phyloP scores from a whole-genome alignment of 805 yeast species.

The Lachancea meyersii region DNA sequence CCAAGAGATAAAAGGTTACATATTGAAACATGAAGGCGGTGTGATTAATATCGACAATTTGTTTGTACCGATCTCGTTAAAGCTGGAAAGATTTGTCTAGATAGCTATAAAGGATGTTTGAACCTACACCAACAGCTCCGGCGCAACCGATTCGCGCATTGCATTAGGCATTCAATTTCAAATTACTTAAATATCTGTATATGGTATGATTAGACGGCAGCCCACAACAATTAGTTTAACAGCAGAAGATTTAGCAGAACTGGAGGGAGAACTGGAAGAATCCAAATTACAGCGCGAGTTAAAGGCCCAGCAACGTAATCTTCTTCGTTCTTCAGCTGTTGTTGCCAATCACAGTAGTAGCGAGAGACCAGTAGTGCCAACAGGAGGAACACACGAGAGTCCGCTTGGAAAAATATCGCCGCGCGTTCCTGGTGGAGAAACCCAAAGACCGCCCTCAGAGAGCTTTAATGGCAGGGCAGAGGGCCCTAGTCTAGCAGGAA shows the following conservation, averaged over 20 bases:
- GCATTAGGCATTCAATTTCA: neutral
- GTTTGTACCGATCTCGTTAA: slow-evolving; percentile 1
- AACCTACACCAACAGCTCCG: too few relatives aligned
- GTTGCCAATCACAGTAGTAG: neutral
- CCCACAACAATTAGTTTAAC: slow-evolving; percentile 62
- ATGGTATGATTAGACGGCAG: slow-evolving; percentile 60
- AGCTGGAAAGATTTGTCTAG: neutral
- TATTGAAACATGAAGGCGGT: neutral
- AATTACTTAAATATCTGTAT: neutral
- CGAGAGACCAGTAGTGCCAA: slow-evolving; percentile 1
- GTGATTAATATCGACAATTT: neutral
- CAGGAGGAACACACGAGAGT: neutral
- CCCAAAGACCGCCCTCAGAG: slow-evolving; percentile 4
- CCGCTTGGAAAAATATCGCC: slow-evolving; percentile 4
- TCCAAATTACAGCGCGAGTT: slow-evolving; percentile 21
- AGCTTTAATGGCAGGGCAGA: slow-evolving; percentile 1
- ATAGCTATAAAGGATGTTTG: too few relatives aligned
- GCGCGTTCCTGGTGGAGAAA: neutral
- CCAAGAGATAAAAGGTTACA: neutral
- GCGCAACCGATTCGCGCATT: too few relatives aligned
- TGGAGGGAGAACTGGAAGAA: slow-evolving; percentile 25
- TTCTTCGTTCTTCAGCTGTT: slow-evolving; percentile 15
- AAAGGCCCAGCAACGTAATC: slow-evolving; percentile 21
- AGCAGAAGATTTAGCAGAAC: slow-evolving; percentile 53
- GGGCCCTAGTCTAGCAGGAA: neutral